Evolutionary conservation across 768 basidiomycete genomes (phyloP), one percentile per base, ranked within the genome.

Genomic region (Galerina sulciceps): DNA sequence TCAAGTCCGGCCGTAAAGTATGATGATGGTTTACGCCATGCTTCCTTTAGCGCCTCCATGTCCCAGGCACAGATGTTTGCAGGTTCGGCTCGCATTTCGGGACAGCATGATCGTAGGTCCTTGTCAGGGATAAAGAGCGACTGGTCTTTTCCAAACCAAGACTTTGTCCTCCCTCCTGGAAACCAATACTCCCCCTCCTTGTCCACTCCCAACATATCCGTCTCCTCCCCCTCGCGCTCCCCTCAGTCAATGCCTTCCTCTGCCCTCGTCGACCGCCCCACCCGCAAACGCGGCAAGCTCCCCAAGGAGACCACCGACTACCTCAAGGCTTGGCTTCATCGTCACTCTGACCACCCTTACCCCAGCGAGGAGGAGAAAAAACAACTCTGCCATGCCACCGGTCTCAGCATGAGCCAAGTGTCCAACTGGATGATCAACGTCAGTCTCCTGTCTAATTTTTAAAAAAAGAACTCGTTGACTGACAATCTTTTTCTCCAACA

Each of bases 351-450:
- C 70, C 93, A 94, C 66, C 92, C 92, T 22, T 94, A 94, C 71
- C 92, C 92, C 34, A 88, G 86, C 65, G 92, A 94, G 71, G 91
- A 93, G 61, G 92, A 94, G 80, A 94, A 94, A 76, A 93, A 93
- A 69, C 89, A 91, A 70, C 76, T 94, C 63, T 94, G 92, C 73
- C 85, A 89, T 65, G 89, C 90, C 40, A 94, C 92, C 1, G 91
- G 91, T 22, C 76, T 94, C 62, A 91, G 87, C 76, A 94, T 94
- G 91, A 86, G 82, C 74, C 92, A 94, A 73, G 91, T 94, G 0
- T 92, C 90, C 52, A 94, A 94, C 71, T 94, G 92, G 92, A 94
- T 94, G 92, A 94, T 94, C 68, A 94, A 94, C 66, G 92, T 81
- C 42, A 57, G 74, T 79, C 8, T 59, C 50, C 23, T 48, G 50